A percentile compares a stretch with the other conserved stretches of the same genome.
These are phyloP conservation scores for Saturnispora dispora DNA, from an alignment of 805 yeast genomes.

Conservation along the genomic window DNA sequence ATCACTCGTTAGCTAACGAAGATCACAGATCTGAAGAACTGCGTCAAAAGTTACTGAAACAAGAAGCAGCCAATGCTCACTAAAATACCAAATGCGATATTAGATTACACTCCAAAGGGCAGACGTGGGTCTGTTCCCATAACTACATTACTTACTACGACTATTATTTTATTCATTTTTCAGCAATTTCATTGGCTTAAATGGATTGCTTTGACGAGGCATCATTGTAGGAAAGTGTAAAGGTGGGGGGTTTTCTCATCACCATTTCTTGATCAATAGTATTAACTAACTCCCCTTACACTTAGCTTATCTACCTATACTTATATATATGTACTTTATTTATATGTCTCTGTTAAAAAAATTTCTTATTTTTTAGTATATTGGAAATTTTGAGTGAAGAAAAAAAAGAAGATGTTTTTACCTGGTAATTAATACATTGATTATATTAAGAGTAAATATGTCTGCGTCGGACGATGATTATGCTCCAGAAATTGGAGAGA, in stretches of 20 bases:
- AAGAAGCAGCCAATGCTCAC: background rate
- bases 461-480: slow-evolving; percentile 12
- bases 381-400: background rate
- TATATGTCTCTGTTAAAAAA: background rate
- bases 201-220: background rate
- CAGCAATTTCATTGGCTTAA: background rate
- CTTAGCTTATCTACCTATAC: background rate
- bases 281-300: background rate
- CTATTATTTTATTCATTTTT: background rate
- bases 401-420: background rate
- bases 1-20: slow-evolving; percentile 31
- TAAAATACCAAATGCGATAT: background rate
- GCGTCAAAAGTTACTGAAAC: slow-evolving; percentile 1
- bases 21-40: slow-evolving; percentile 16
- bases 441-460: background rate
- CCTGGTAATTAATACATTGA: background rate
- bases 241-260: background rate
- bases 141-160: background rate
- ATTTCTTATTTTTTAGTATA: background rate
- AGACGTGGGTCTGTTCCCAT: slow-evolving; percentile 11
- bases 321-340: background rate
- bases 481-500: slow-evolving; percentile 5
- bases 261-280: background rate
- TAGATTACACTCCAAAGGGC: background rate
- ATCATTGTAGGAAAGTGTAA: background rate